Percentiles rank a stretch among this genome's conserved stretches.
Evolutionary conservation across 768 basidiomycete species (phyloP).

Genomic region (Naematelia encephala): DNA sequence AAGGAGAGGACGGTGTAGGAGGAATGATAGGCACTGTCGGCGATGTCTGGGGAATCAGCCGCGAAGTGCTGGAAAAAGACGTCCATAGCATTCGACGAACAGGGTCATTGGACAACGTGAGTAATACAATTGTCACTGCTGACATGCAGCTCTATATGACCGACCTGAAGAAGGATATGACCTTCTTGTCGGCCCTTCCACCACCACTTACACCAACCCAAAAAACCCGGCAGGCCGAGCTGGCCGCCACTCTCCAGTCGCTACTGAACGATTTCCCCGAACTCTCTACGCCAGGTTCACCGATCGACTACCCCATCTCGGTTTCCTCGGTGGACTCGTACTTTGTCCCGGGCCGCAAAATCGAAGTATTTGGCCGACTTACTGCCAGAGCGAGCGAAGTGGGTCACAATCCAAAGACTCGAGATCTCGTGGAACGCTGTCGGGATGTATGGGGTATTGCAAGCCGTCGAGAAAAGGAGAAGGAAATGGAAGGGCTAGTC

Average conservation of each 20-base stretch:
- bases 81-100: constrained; percentile 27
- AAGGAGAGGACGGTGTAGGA: constrained; percentile 16
- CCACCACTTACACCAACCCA: constrained; percentile 16
- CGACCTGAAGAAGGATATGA: constrained; percentile 38
- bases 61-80: constrained; percentile 32
- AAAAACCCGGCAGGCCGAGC: constrained; percentile 18
- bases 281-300: constrained; percentile 25
- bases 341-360: constrained; percentile 31
- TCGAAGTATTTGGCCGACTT: constrained; percentile 32
- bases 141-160: constrained; percentile 31
- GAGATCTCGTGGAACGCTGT: constrained; percentile 39
- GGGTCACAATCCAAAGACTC: constrained; percentile 13
- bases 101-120: constrained; percentile 37
- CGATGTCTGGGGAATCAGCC: constrained; percentile 25
- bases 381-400: constrained; percentile 14
- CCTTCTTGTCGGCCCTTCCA: constrained; percentile 25
- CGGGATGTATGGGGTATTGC: constrained; percentile 44
- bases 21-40: constrained; percentile 32
- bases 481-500: constrained; percentile 35
- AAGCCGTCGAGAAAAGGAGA: constrained; percentile 30
- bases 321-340: constrained; percentile 10
- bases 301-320: constrained; percentile 13
- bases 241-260: constrained; percentile 19
- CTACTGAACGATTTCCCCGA: constrained; percentile 29
- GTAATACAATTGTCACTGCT: constrained; percentile 13